These are phyloP conservation scores for Nasturtium officinale DNA, from an alignment of 345 rosid species.

Conservation along the genomic window DNA sequence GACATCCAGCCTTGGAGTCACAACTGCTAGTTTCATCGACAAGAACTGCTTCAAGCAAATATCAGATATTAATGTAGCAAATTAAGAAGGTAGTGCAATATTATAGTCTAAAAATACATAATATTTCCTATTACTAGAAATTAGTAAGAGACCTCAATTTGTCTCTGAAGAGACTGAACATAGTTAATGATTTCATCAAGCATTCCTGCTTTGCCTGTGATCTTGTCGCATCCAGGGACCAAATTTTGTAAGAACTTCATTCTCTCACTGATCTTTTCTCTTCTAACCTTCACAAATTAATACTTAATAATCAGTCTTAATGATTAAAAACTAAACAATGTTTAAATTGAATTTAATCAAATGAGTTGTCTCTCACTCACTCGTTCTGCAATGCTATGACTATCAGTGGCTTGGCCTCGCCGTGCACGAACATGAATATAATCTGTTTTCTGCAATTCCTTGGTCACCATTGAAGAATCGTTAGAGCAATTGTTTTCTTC, in stretches of 20 bases:
- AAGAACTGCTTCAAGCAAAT: constrained; percentile 64
- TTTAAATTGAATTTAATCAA: neutral
- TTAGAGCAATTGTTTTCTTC: constrained; percentile 55
- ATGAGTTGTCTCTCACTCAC: constrained; percentile 52
- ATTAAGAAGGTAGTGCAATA: neutral
- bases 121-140: neutral
- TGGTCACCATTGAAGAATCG: constrained; percentile 63
- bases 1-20: constrained; percentile 75
- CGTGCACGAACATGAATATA: constrained; percentile 97
- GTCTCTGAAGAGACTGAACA: constrained; percentile 94
- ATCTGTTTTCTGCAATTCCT: constrained; percentile 59
- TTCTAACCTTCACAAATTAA: constrained; percentile 63
- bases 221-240: constrained; percentile 97
- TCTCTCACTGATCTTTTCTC: constrained; percentile 96
- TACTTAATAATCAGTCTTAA: constrained; percentile 1
- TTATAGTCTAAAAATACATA: neutral
- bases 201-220: constrained; percentile 98
- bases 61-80: constrained; percentile 28
- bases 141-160: constrained; percentile 72
- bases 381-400: constrained; percentile 97
- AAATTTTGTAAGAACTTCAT: constrained; percentile 97
- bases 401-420: constrained; percentile 97
- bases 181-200: constrained; percentile 98
- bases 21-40: constrained; percentile 96
- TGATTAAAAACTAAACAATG: neutral